phyloP scores from a whole-genome alignment of 805 yeast species.

The Zygotorulaspora chibaensis region DNA sequence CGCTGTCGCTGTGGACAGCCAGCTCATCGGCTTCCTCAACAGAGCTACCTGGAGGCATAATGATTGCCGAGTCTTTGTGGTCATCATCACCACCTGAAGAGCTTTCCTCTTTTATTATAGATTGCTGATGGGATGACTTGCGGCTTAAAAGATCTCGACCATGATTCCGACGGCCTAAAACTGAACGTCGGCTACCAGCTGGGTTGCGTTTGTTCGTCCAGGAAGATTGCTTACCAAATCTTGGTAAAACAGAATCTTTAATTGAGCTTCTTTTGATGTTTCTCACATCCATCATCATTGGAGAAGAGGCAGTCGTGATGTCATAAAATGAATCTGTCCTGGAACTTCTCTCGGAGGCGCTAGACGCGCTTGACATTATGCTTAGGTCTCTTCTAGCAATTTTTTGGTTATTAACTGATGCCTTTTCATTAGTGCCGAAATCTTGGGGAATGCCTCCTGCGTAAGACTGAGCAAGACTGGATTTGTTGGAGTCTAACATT shows the following conservation, averaged over 20 bases:
- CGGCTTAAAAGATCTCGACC: conserved; percentile 22
- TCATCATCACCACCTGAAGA: conserved; percentile 24
- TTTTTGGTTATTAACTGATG: conserved; percentile 24
- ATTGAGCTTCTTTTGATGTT: conserved; percentile 13
- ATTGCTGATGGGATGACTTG: conserved; percentile 22
- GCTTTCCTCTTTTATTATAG: conserved; percentile 33
- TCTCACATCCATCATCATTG: conserved; percentile 19
- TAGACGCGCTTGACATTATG: conserved; percentile 37
- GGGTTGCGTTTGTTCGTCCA: conserved; percentile 17
- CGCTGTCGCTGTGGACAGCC: conserved; percentile 14
- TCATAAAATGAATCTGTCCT: conserved; percentile 40
- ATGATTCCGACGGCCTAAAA: conserved; percentile 20
- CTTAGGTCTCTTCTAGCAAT: conserved; percentile 35
- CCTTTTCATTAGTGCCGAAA: conserved; percentile 18
- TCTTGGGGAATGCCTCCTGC: conserved; percentile 16
- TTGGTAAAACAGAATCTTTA: conserved; percentile 23
- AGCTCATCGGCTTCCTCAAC: conserved; percentile 7
- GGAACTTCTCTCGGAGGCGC: conserved; percentile 39
- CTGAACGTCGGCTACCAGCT: conserved; percentile 14
- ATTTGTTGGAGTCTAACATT: conserved; percentile 11
- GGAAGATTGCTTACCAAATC: conserved; percentile 20
- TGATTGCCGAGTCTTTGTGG: conserved; percentile 4
- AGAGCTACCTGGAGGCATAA: neutral
- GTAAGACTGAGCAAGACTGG: conserved; percentile 7
- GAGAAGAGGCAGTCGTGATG: conserved; percentile 34